Evolutionary conservation across 768 basidiomycete genomes (phyloP), one percentile per base, ranked within the genome.

Genomic region (Lactarius sp.): DNA sequence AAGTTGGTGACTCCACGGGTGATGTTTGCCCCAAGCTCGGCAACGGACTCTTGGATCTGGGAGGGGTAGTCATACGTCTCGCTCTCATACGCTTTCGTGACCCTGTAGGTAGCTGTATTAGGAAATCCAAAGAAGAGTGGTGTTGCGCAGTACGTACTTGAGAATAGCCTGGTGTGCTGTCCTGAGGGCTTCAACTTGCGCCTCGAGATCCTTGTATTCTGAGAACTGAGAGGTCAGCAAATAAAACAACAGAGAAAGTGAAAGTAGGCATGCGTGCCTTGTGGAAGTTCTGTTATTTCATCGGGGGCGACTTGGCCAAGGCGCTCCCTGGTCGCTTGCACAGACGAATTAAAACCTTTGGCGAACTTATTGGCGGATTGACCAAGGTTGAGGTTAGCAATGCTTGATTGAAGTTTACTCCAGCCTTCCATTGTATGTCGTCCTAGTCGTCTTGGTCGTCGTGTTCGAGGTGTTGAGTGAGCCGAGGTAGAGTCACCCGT

Each of bases 191-290:
- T 99, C 97, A 46, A 98, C 97, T 60, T 93, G 88, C 52, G 87
- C 81, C 76, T 99, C 97, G 68, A 99, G 85, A 72, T 96, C 92
- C 71, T 88, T 94, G 82, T 98, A 99, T 75, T 99, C 96, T 92
- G 78, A 20, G 34, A 46, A 52, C 8, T 44, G 37, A 57, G 37
- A 34, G 13, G 22, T 53, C 10, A 44, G 41, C 61, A 8, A 22
- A 51, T 37, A 33, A 13, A 44, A 37, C 3, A 27, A 20, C n/a
- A 6, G 42, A 27, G 20, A n/a, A 52, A 7, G 31, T 4, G 36
- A 20, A 10, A 51, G 33, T 44, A 12, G 47, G 9, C 6, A 22
- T 54, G 8, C 72, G 13, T 33, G 88, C 91, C 93, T 77, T 92
- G 87, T 31, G 91, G 90, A 56, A 93, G 81, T 76, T 98, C 97